phyloP scores from a whole-genome alignment of 2,329 filamentous ascomycete genomes.

The Drechslera avenae region DNA sequence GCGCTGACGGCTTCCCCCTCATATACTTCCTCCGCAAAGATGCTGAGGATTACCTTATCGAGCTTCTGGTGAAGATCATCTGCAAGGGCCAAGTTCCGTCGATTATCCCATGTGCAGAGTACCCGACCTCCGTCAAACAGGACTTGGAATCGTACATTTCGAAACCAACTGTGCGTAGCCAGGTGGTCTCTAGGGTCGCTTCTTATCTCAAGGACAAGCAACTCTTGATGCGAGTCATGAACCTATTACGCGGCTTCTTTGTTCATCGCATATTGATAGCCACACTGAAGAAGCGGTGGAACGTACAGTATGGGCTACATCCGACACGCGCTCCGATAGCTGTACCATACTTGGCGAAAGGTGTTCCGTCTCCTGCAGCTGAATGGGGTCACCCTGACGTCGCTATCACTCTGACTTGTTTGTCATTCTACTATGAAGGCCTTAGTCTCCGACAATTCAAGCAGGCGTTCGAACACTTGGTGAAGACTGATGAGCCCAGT shows the following conservation, averaged over 20 bases:
- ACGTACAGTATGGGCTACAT: slow-evolving; percentile 63
- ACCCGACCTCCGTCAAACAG: slow-evolving; percentile 16
- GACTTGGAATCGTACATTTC: slow-evolving; percentile 46
- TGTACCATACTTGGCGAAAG: slow-evolving; percentile 69
- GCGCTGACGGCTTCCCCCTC: slow-evolving; percentile 55
- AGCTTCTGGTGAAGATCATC: slow-evolving; percentile 39
- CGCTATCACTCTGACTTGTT: slow-evolving; percentile 43
- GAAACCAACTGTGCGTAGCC: slow-evolving; percentile 18
- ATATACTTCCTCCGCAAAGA: slow-evolving; percentile 59
- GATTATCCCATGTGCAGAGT: slow-evolving; percentile 33
- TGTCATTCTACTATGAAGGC: slow-evolving; percentile 69
- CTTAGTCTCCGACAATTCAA: slow-evolving; percentile 57
- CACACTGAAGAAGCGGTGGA: slow-evolving; percentile 67
- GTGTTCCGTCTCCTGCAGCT: slow-evolving; percentile 64
- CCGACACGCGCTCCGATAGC: slow-evolving; percentile 62
- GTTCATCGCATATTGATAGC: slow-evolving; percentile 64
- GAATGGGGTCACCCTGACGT: slow-evolving; percentile 74
- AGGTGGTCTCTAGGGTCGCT: slow-evolving; percentile 25
- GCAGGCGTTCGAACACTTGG: slow-evolving; percentile 57
- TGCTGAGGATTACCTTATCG: slow-evolving; percentile 39
- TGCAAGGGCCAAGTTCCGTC: slow-evolving; percentile 31
- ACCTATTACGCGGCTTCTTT: slow-evolving; percentile 68
- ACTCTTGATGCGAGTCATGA: slow-evolving; percentile 54
- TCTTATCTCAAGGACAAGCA: slow-evolving; percentile 42
- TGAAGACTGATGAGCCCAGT: slow-evolving; percentile 62